Evolutionary conservation across 768 basidiomycete genomes (phyloP).

Genomic region (Amanita thiersii): DNA sequence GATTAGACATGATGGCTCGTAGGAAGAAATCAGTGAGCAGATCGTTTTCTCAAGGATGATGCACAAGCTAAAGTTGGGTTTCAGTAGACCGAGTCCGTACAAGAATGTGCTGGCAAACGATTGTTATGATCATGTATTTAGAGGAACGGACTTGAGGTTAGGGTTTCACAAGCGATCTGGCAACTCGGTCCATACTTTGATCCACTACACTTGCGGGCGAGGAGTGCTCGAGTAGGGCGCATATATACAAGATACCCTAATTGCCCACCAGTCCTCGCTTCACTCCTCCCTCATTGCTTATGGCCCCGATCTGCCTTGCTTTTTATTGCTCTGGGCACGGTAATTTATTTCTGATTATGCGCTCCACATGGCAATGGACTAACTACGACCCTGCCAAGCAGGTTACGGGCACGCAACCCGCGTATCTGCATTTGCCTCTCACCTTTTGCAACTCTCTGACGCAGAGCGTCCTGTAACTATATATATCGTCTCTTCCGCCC

Average conservation of each 20-base stretch:
- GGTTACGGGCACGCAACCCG: slow-evolving; percentile 84
- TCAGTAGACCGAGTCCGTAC: neutral
- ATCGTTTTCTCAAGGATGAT: too few relatives aligned
- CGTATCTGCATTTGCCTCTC: slow-evolving; percentile 63
- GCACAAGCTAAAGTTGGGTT: too few relatives aligned
- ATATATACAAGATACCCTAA: too few relatives aligned
- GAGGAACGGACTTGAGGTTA: slow-evolving; percentile 13
- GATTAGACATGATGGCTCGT: neutral
- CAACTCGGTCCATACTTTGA: neutral
- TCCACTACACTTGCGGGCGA: neutral
- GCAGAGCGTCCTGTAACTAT: slow-evolving; percentile 33
- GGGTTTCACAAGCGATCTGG: slow-evolving; percentile 6
- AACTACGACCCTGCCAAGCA: slow-evolving; percentile 16
- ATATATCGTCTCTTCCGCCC: slow-evolving; percentile 69
- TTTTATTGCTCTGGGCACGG: slow-evolving; percentile 78
- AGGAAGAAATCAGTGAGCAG: too few relatives aligned
- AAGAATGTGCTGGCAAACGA: too few relatives aligned
- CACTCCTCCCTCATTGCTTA: slow-evolving; percentile 1
- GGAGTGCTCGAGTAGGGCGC: too few relatives aligned
- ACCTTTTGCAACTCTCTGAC: slow-evolving; percentile 41
- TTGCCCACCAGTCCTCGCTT: too few relatives aligned
- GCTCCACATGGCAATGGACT: neutral
- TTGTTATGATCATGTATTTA: too few relatives aligned
- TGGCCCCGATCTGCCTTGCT: slow-evolving; percentile 34
- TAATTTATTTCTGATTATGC: slow-evolving; percentile 15